Evolutionary conservation across 2,329 filamentous ascomycete species (phyloP), one percentile per base, ranked within the genome.

Genomic region (Phaeophleospora eucalypticola): DNA sequence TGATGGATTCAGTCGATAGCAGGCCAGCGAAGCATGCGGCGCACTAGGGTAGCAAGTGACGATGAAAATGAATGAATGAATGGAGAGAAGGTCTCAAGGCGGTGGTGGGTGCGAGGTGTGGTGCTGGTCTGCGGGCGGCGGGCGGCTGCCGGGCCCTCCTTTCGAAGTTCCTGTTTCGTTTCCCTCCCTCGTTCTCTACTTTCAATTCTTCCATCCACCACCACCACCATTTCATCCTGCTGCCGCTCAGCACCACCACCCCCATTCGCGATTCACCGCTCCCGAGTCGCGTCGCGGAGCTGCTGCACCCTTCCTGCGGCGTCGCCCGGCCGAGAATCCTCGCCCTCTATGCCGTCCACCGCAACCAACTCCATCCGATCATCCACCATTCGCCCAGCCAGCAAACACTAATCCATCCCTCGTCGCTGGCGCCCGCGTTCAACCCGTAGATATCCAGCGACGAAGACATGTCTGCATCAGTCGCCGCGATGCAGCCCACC

Each of bases 401-500:
- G 21, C 43, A 54, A 41, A 27, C 52, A 54, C 58, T 57, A 59
- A 56, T 46, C 36, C 45, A 45, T 43, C 29, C 20, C 43, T 43
- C 21, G 46, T 53, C 52, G 58, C 56, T 59, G 58, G 57, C 48
- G 57, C 47, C 20, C 32, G 15, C 42, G 49, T 47, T 43, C 48
- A 46, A 45, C 42, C 38, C 20, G 14, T 37, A 27, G 38, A 35
- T 20, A 20, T 17, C 43, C 38, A 43, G 49, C 49, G 49, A 52
- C 40, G 40, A 34, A 17, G 41, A 52, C 44, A 88, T 88, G 84
- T 83, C 84, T 67, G 82, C 80, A 29, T 6, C 12, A 12, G 24
- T 12, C 74, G 80, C 83, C 68, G 80, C 63, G 43, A 69, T 84
- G 71, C 82, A 83, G 12, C 43, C 47, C 36, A 16, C 41, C 12